Conservation (phyloP, 495 filamentous ascomycete genomes). For the Daldinia vernicosa region DNA sequence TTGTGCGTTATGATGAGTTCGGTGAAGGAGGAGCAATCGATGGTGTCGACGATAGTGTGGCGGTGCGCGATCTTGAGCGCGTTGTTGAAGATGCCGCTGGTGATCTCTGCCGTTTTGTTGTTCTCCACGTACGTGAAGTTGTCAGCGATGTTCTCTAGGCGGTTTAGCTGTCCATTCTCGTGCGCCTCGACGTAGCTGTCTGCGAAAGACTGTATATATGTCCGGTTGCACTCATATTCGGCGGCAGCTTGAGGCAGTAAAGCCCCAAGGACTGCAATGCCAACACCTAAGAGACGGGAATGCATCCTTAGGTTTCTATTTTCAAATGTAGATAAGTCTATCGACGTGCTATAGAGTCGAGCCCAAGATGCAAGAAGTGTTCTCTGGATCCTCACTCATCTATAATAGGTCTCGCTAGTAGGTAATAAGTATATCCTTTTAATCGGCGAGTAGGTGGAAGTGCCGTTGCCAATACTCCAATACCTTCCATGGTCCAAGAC, state of each 20-base stretch:
- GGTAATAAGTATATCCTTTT: conserved; percentile 16
- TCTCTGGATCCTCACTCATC: neutral
- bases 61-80: conserved; percentile 32
- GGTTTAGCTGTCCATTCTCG: conserved; percentile 34
- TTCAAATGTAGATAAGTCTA: neutral
- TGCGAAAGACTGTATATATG: conserved; percentile 27
- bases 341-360: neutral
- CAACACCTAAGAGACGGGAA: conserved; percentile 12
- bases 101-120: conserved; percentile 43
- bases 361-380: neutral
- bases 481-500: conserved; percentile 17
- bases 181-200: conserved; percentile 41
- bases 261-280: conserved; percentile 24
- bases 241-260: conserved; percentile 27
- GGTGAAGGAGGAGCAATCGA: conserved; percentile 50
- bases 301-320: conserved; percentile 18
- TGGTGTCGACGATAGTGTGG: conserved; percentile 33
- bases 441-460: conserved; percentile 20
- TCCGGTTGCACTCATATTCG: conserved; percentile 39
- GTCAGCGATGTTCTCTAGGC: conserved; percentile 41
- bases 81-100: conserved; percentile 34
- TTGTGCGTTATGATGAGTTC: conserved; percentile 51
- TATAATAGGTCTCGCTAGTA: neutral
- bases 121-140: conserved; percentile 47
- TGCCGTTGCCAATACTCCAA: conserved; percentile 33